Evolutionary conservation across 305 asterid species (phyloP), one percentile per base, ranked within the genome.

Genomic region (Plantago coronopus): DNA sequence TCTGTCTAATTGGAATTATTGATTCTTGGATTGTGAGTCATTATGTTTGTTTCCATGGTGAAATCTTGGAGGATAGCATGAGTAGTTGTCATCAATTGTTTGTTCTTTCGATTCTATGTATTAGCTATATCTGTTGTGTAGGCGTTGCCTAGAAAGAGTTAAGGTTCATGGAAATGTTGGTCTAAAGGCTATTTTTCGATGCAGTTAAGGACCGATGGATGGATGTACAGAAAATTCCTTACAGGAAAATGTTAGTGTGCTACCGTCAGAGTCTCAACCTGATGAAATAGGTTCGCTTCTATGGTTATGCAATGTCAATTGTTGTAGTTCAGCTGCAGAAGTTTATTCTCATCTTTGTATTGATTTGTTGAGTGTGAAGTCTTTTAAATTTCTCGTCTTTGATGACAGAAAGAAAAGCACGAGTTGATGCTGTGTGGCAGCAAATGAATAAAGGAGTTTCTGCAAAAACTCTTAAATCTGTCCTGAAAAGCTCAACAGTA

Each of bases 391-490:
- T 49, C 37, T 51, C 16, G 16, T 0, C 3, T 21, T 47, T 13
- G 15, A 21, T 73, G 48, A 69, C 72, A 91, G 98, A 86, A 70
- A 83, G 89, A 66, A 83, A 83, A 70, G 89, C 83, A 66, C 90
- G 91, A 23, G 78, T 89, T 31, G 95, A 86, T 71, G 95, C 87
- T 69, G 72, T 89, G 20, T 91, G 98, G 98, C 83, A 79, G 77
- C 83, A 88, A 81, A 93, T 93, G 97, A 93, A 79, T 63, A 89
- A 93, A 74, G 98, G 97, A 60, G 81, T 83, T 43, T 76, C 98
- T 42, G 49, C 70, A 18, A 85, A 78, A 70, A 61, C 85, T 66
- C 83, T 89, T 31, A 85, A 75, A 46, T 69, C 91, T 64, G 79
- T 85, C 48, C 47, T 77, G 6, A n/a, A 67, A 64, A 69, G 72